Evolutionary conservation across 495 filamentous ascomycete genomes (phyloP), one percentile per base, ranked within the genome.

Genomic region (Aspergillus wentii): DNA sequence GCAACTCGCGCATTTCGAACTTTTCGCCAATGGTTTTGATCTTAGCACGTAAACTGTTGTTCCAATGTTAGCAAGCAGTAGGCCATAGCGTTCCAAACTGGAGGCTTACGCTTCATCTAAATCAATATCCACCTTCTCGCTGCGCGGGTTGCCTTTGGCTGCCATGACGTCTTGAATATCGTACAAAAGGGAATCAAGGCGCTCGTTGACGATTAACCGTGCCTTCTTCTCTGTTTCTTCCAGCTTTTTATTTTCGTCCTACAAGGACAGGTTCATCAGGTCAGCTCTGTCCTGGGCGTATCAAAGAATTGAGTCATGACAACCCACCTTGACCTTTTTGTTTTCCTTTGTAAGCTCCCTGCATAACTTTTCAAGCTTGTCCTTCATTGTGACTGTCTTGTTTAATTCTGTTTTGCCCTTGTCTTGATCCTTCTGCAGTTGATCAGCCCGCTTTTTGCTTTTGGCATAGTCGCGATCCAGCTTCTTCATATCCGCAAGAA

Each of bases 351-450:
- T 88, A 22, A 96, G 68, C 52, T 97, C 91, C 21, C 92, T 71
- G 47, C 88, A 95, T 27, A 97, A 69, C 53, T 95, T 97, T 57
- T 97, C 94, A 26, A 97, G 68, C 61, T 96, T 96, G 44, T 95
- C 86, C 58, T 90, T 94, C 54, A 95, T 79, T 8, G 79, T 80
- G 7, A 83, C 78, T 15, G 86, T 89, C 60, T 92, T 94, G 61
- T 75, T 90, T 35, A 94, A 72, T 59, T 98, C 92, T 25, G 82
- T 83, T 45, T 86, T 80, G 14, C 80, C 78, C 44, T 85, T 81
- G 61, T 98, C 92, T 58, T 94, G 94, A 46, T 98, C 92, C 59
- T 97, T 97, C 64, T 98, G 92, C 40, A 97, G 59, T 51, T 88
- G 85, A 62, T 98, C 92, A 11, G 84, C 87, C 7, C 88, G 82